These are phyloP conservation scores for Colletotrichum liriopes DNA, from an alignment of 2,329 filamentous ascomycete genomes.

Conservation along the genomic window DNA sequence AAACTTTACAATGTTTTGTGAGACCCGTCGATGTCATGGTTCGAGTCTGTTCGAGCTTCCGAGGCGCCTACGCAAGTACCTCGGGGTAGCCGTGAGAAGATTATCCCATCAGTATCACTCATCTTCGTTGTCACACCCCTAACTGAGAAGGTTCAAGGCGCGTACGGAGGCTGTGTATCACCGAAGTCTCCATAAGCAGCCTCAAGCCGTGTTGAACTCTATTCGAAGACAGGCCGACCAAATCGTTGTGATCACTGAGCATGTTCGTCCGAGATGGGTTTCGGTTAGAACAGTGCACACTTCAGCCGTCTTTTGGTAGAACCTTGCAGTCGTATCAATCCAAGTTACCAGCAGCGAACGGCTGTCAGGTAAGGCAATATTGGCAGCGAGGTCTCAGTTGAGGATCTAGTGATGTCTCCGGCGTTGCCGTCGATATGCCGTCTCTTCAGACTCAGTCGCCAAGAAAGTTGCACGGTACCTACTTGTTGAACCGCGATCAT, in stretches of 20 bases:
- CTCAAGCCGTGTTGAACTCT: constrained; percentile 7
- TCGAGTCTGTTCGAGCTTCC: neutral
- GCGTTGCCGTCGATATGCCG: neutral
- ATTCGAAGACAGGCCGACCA: neutral
- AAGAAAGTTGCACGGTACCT: neutral
- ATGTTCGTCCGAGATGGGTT: neutral
- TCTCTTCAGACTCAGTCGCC: neutral
- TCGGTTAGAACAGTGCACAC: neutral
- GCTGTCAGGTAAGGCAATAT: neutral
- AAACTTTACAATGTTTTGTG: neutral
- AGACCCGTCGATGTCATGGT: neutral
- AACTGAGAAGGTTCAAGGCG: neutral
- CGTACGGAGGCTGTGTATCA: neutral
- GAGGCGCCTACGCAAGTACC: neutral
- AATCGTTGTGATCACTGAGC: neutral
- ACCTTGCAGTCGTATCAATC: neutral
- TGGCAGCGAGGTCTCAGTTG: neutral
- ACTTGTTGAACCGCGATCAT: neutral
- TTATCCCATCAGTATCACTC: neutral
- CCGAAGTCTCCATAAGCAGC: neutral
- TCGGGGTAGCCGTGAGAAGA: neutral
- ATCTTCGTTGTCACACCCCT: neutral
- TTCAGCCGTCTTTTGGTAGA: neutral
- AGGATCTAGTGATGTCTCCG: neutral
- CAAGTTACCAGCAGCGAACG: neutral